Evolutionary conservation across 305 asterid species (phyloP), one percentile per base, ranked within the genome.

Genomic region (Fraxinus dipetala): DNA sequence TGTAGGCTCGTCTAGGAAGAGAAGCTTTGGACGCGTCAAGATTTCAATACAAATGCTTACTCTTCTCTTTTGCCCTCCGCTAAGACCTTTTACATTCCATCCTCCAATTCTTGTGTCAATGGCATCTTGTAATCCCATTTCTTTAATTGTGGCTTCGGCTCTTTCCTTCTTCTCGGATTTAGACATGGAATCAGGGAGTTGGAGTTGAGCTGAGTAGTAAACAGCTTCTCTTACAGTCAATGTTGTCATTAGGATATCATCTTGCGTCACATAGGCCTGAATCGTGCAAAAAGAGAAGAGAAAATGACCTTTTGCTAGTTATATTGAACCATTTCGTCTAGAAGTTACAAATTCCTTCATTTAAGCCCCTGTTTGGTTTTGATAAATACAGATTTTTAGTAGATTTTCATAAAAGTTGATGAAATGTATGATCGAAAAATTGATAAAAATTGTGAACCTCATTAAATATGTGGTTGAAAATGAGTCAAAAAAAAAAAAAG

Each of bases 191-290:
- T 87, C 82, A 0, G 94, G 94, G 76, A 92, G 89, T 54, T 89
- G 94, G 34, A 92, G 86, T 7, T 81, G 89, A 4, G 96, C 94
- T 0, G 96, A 92, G 87, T 88, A 92, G 76, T 85, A 59, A 2
- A 92, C 87, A 1, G 89, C 93, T 88, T 92, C 96, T 48, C 81
- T 38, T 14, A 90, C 96, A 0, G 96, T 90, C 35, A 92, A 72
- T 2, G 96, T 92, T 2, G 91, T 87, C 82, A 89, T 88, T 26
- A 90, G 51, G n/a, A 88, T 81, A 16, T 93, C 97, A 18, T 93
- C 98, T 90, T 93, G 98, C 3, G 92, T 90, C 81, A 92, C 98
- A 35, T 93, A 93, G 2, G 97, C 97, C 97, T 93, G 63, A 18
- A 67, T 2, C 63, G 54, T n/a, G 0, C 0, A 20, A 6, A 20